Evolutionary conservation across 2,329 filamentous ascomycete species (phyloP).

Genomic region (Paraphaeosphaeria minitans): DNA sequence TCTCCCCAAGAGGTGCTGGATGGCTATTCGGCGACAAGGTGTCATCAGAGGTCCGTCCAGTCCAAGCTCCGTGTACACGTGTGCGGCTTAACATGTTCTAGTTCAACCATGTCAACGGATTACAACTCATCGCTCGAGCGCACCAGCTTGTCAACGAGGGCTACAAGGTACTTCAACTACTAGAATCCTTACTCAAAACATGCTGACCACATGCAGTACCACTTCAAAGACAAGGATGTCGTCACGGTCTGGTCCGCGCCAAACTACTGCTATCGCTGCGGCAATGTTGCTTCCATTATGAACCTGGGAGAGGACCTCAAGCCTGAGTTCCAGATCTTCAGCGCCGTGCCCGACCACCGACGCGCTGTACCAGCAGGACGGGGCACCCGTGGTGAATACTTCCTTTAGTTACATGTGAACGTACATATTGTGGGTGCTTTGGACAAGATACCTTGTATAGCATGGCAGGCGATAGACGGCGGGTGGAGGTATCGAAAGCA

Average conservation of each 20-base stretch:
- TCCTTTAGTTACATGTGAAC: slow-evolving; percentile 48
- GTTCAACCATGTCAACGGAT: slow-evolving; percentile 77
- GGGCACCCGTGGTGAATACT: slow-evolving; percentile 57
- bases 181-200: not conserved
- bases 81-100: slow-evolving; percentile 29
- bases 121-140: slow-evolving; percentile 73
- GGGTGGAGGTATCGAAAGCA: slow-evolving; percentile 6
- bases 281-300: slow-evolving; percentile 80
- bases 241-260: slow-evolving; percentile 93
- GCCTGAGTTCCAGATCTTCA: slow-evolving; percentile 91
- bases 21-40: slow-evolving; percentile 75
- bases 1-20: slow-evolving; percentile 70
- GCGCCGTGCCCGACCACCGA: slow-evolving; percentile 83
- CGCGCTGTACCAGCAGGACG: slow-evolving; percentile 74
- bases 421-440: slow-evolving; percentile 15
- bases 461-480: slow-evolving; percentile 20
- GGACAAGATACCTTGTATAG: slow-evolving; percentile 19
- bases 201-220: slow-evolving; percentile 64
- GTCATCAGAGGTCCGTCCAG: slow-evolving; percentile 62
- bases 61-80: not conserved
- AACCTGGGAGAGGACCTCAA: slow-evolving; percentile 91
- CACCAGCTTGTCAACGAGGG: slow-evolving; percentile 79
- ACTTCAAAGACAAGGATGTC: slow-evolving; percentile 94
- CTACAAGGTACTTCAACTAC: slow-evolving; percentile 61
- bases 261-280: slow-evolving; percentile 65